A percentile compares a stretch with the other conserved stretches of the same genome.
phyloP scores from a whole-genome alignment of 2,329 filamentous ascomycete species.

The Pezicula neosporulosa region DNA sequence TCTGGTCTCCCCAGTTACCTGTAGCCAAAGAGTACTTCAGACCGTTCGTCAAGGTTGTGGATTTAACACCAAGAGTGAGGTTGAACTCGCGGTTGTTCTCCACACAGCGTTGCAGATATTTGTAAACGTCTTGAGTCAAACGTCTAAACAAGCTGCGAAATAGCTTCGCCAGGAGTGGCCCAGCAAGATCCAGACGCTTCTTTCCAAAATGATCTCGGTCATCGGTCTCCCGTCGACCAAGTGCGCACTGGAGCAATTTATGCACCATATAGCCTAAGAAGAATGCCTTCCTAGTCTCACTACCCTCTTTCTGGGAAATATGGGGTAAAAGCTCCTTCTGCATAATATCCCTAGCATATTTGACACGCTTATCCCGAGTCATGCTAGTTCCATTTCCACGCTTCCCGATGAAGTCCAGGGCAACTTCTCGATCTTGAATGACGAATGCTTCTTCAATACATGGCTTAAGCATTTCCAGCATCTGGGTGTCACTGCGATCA shows the following conservation, averaged over 20 bases:
- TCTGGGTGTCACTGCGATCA: constrained; percentile 89
- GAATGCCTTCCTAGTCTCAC: constrained; percentile 94
- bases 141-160: constrained; percentile 91
- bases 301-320: constrained; percentile 92
- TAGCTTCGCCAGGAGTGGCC: constrained; percentile 90
- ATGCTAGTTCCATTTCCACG: constrained; percentile 76
- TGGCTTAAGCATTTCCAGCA: constrained; percentile 95
- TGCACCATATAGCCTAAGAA: constrained; percentile 99
- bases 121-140: constrained; percentile 85
- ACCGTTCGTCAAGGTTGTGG: constrained; percentile 85
- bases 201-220: constrained; percentile 99
- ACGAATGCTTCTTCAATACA: constrained; percentile 97
- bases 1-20: constrained; percentile 99
- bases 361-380: constrained; percentile 81
- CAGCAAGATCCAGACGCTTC: constrained; percentile 94
- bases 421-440: constrained; percentile 92
- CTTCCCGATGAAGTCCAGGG: constrained; percentile 92
- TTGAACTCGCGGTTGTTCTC: constrained; percentile 89
- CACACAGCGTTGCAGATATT: constrained; percentile 88
- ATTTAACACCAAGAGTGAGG: constrained; percentile 85
- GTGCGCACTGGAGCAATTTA: constrained; percentile 85
- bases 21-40: constrained; percentile 96
- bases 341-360: constrained; percentile 89
- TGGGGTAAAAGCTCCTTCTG: constrained; percentile 97
- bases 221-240: constrained; percentile 90